Base-by-base conservation (phyloP, 306 rosid species). In the Quercus parvula region DNA sequence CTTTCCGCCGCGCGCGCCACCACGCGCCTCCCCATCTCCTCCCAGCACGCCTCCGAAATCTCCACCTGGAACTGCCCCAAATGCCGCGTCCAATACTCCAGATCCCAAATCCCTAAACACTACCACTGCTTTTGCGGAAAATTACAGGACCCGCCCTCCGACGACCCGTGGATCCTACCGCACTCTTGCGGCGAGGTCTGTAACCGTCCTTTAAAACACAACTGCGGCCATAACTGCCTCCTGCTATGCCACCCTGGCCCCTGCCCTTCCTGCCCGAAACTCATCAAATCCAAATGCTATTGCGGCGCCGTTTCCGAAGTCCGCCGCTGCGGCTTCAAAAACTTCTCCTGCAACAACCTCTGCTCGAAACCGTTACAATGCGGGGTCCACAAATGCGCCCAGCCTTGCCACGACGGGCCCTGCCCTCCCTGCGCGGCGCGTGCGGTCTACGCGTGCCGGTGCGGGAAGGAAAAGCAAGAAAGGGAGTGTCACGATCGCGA, bases 161-260 rank as follows among this genome's bases (percentile, higher is more conserved):
- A 89, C 73, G 97, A 95, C 79, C 99, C 99, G 11, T 95, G 98
- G 98, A 74, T 95, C 70, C 38, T 95, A 51, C 99, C 99, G 1
- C 99, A 95, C 73, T 95, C 99, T 0, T 95, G 99, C 31, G 98
- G 99, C 22, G 97, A 92, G 54, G 87, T 92, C 41, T 95, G 99
- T 61, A 86, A 81, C 12, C 85, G 95, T 76, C 90, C 97, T 2
- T 61, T 95, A 80, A 88, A 87, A 85, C 87, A 89, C 79, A 79
- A 77, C 4, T 95, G 99, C 30, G 99, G 99, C 13, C 99, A 95
- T 77, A 75, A 46, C 22, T 95, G 99, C 82, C 67, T 95, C 70
- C 86, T 95, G 11, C 83, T 95, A 1, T 95, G 99, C 85, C 99
- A 95, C 55, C 98, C 99, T 1, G 97, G 99, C 17, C 99, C 99